Evolutionary conservation across 768 basidiomycete genomes (phyloP).

Genomic region (Rhodotorula babjevae): DNA sequence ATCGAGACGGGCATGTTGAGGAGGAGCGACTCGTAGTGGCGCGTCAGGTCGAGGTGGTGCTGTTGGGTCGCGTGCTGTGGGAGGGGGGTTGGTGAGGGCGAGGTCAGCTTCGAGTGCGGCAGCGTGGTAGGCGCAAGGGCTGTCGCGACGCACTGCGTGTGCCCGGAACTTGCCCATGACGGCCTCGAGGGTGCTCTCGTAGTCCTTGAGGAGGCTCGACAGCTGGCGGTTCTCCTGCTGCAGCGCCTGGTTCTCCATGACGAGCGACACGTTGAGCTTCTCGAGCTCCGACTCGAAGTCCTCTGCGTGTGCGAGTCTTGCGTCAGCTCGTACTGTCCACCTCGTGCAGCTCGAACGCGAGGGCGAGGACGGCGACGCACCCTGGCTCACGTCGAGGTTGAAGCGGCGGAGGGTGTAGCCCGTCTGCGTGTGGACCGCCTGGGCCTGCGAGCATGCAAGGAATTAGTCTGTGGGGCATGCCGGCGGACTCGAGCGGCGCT

Average conservation of each 20-base stretch:
- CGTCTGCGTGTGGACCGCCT: conserved; percentile 65
- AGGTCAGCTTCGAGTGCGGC: not conserved
- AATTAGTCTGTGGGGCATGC: conserved; percentile 6
- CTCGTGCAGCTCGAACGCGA: not conserved
- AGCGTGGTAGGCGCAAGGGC: not conserved
- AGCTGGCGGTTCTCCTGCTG: conserved; percentile 95
- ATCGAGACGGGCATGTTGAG: conserved; percentile 44
- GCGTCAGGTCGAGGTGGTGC: conserved; percentile 77
- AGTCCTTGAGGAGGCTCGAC: conserved; percentile 80
- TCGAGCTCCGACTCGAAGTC: conserved; percentile 88
- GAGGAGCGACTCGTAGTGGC: conserved; percentile 83
- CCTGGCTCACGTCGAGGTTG: conserved; percentile 81
- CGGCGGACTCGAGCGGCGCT: no score
- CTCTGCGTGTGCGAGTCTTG: conserved; percentile 54
- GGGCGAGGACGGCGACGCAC: conserved; percentile 49
- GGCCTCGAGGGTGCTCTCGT: conserved; percentile 87
- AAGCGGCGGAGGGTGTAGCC: conserved; percentile 76
- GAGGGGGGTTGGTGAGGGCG: not conserved
- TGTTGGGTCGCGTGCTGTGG: conserved; percentile 79
- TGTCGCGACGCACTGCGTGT: conserved; percentile 76
- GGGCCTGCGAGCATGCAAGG: conserved; percentile 53
- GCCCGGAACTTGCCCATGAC: conserved; percentile 95
- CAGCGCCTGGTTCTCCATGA: conserved; percentile 88
- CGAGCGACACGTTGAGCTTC: conserved; percentile 75
- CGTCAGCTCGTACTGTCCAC: not conserved